Percentiles rank a stretch among this genome's conserved stretches.
These are phyloP conservation scores for Teratosphaeriaceae sp. DNA, from an alignment of 2,329 filamentous ascomycete species.

Conservation along the genomic window DNA sequence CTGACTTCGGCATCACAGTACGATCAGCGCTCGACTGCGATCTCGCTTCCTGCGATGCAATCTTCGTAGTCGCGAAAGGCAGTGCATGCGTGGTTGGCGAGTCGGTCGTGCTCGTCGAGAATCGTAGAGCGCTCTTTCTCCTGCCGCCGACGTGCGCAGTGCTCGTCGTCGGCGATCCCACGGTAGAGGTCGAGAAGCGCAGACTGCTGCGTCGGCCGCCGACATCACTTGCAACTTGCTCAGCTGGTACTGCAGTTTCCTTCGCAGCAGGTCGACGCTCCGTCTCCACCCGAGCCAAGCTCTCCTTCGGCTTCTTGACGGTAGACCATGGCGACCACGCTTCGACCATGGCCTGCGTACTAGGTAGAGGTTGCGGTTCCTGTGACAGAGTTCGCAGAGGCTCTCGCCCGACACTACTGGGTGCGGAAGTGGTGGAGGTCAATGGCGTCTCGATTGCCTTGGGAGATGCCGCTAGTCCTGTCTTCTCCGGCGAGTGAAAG, in stretches of 20 bases:
- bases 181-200: conserved; percentile 16
- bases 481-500: conserved; percentile 24
- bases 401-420: background rate
- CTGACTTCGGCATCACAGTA: background rate
- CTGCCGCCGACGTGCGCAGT: conserved; percentile 1
- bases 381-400: conserved; percentile 17
- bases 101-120: conserved; percentile 14
- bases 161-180: conserved; percentile 9
- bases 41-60: background rate
- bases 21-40: background rate
- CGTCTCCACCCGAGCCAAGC: background rate
- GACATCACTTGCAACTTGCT: conserved; percentile 1
- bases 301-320: conserved; percentile 30
- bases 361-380: conserved; percentile 23
- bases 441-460: no score
- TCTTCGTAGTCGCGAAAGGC: background rate
- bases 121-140: conserved; percentile 21
- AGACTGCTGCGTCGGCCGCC: conserved; percentile 17
- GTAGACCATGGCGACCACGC: conserved; percentile 36
- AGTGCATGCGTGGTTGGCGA: conserved; percentile 4
- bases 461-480: no score
- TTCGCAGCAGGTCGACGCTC: background rate
- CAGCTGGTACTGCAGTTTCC: no score
- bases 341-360: conserved; percentile 40
- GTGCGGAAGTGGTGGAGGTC: conserved; percentile 22